These are phyloP conservation scores for Stentor coeruleus DNA, from an alignment of 73 alveolate species.

Conservation along the genomic window DNA sequence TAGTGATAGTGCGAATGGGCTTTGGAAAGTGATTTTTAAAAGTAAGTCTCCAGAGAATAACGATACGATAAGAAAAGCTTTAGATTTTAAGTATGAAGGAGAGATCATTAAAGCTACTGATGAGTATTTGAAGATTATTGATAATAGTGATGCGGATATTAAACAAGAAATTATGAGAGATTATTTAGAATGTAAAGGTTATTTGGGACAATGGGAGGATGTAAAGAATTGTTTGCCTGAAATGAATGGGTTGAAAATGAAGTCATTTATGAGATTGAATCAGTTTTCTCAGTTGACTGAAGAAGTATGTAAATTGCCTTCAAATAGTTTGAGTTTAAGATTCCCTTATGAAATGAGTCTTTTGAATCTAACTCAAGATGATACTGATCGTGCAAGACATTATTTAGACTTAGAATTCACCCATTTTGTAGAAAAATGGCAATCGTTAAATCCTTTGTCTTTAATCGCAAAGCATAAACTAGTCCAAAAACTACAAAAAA, in stretches of 20 bases:
- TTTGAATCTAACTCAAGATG: slow-evolving; percentile 44
- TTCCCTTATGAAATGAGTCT: slow-evolving; percentile 47
- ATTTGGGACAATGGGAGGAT: neutral
- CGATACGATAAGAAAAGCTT: slow-evolving; percentile 13
- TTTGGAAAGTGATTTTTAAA: slow-evolving; percentile 41
- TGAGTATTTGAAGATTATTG: neutral
- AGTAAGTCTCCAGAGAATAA: slow-evolving; percentile 4
- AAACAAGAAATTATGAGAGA: neutral
- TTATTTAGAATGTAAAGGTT: neutral
- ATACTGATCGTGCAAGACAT: slow-evolving; percentile 58
- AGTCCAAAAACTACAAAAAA: slow-evolving; percentile 72
- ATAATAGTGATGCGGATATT: neutral
- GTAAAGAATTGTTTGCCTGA: neutral
- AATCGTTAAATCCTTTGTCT: slow-evolving; percentile 68
- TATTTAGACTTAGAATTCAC: slow-evolving; percentile 43
- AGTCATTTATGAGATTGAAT: slow-evolving; percentile 4
- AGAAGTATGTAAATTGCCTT: neutral
- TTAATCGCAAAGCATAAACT: slow-evolving; percentile 75
- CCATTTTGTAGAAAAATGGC: slow-evolving; percentile 56
- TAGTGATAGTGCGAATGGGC: slow-evolving; percentile 47
- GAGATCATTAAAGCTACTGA: neutral
- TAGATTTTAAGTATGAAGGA: slow-evolving; percentile 23
- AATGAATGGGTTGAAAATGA: neutral
- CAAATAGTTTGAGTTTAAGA: slow-evolving; percentile 58
- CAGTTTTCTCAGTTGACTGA: slow-evolving; percentile 3